These are phyloP conservation scores for Auriscalpium microsporum DNA, from an alignment of 768 basidiomycete species.

Conservation along the genomic window DNA sequence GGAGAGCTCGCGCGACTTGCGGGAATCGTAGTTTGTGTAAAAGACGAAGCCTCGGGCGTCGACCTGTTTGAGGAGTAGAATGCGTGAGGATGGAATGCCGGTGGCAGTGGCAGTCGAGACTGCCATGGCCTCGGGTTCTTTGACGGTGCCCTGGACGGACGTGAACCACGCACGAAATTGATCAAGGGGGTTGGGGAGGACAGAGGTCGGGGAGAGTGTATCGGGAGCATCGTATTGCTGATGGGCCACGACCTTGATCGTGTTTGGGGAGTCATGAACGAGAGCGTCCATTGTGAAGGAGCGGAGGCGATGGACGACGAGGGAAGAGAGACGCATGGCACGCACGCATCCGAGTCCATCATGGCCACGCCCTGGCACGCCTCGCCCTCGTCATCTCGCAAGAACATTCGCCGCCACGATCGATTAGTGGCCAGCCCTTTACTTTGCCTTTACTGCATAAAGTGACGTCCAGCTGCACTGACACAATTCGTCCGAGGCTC, in stretches of 20 bases:
- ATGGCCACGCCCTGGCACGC: too few species aligned
- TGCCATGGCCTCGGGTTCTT: slow-evolving; percentile 87
- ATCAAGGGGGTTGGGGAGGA: slow-evolving; percentile 61
- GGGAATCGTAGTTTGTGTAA: slow-evolving; percentile 93
- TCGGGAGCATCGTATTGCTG: slow-evolving; percentile 69
- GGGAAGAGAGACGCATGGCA: background rate
- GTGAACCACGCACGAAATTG: slow-evolving; percentile 89
- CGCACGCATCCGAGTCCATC: too few species aligned
- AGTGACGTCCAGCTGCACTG: too few species aligned
- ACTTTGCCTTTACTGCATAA: too few species aligned
- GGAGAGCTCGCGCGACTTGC: slow-evolving; percentile 78
- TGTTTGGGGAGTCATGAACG: slow-evolving; percentile 40
- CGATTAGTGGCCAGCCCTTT: too few species aligned
- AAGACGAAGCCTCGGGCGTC: slow-evolving; percentile 89
- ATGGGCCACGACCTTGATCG: slow-evolving; percentile 63
- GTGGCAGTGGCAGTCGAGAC: slow-evolving; percentile 61
- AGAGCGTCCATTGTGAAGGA: slow-evolving; percentile 8
- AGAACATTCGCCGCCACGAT: too few species aligned
- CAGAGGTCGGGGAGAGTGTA: slow-evolving; percentile 50
- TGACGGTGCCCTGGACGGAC: slow-evolving; percentile 51
- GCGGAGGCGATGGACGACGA: background rate
- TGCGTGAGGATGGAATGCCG: slow-evolving; percentile 80
- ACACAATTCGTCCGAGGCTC: too few species aligned
- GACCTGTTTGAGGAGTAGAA: slow-evolving; percentile 87
- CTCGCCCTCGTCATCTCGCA: too few species aligned